Base-by-base conservation (phyloP, 2,329 filamentous ascomycete species). In the Nannizziopsis arthrosporioides region DNA sequence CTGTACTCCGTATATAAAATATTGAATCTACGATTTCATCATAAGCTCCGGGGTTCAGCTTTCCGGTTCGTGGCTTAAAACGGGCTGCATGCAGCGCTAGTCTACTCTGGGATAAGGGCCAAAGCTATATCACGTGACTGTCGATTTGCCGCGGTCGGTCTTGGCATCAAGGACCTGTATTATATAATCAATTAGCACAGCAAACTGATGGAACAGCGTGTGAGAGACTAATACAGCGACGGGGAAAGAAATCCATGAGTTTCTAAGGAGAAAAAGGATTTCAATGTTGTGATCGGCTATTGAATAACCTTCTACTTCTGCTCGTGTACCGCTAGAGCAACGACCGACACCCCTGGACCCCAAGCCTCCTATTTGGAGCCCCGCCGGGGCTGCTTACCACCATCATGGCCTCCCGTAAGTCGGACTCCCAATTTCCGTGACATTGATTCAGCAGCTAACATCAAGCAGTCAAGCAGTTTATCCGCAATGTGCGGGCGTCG, bases 391-490 rank as follows among this genome's bases (percentile, higher is more conserved):
- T 71, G 65, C 65, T 60, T 60, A 68, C 68, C 68, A 63, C 70
- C 70, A 65, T 64, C 66, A 78, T 78, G 75, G 72, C 72, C 66
- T 77, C 75, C 62, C 68, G 74, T 77, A 68, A 61, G 73, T 68
- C 46, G 47, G 44, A 47, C 30, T 40, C 14, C 39, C 36, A 12
- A 18, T 11, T 14, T 17, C 42, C 51, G 45, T 45, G 32, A 40
- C 61, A 55, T 61, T 65, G 56, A 64, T 56, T 42, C 36, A 42
- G 11, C 35, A 53, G 48, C 32, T 49, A 45, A 63, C 96, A 92
- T 98, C 67, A 98, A 98, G 74, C 92, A 96, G 92, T 98, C 67
- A 98, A 98, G 74, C 92, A 96, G 73, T 98, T 98, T 72, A 98
- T 98, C 70, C 89, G 92, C 66, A 96, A 95, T 71, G 92, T 98